Conservation (phyloP, 768 basidiomycete species). For the Pisolithus sp. region DNA sequence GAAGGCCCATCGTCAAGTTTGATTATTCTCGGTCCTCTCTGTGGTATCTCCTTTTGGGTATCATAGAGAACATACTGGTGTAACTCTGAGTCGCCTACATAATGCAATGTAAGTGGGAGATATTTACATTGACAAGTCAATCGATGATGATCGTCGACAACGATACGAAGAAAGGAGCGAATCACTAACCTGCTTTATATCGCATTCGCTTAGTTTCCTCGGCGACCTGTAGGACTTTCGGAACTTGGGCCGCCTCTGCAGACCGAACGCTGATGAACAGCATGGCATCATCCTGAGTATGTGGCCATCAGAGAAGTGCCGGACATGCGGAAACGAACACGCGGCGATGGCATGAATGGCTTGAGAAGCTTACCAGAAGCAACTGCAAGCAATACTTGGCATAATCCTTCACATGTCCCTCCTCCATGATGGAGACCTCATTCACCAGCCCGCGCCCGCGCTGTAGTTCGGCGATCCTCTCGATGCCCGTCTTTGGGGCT, state of each 20-base stretch:
- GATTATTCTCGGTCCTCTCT: conserved; percentile 59
- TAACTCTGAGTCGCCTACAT: conserved; percentile 52
- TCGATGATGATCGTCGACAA: not conserved
- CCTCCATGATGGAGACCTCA: conserved; percentile 63
- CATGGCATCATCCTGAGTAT: conserved; percentile 66
- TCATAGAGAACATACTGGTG: conserved; percentile 78
- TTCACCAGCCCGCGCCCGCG: conserved; percentile 63
- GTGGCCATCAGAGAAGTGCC: too few species aligned
- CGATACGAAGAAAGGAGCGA: not conserved
- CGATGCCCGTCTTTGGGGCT: conserved; percentile 56
- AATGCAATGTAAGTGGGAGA: conserved; percentile 21
- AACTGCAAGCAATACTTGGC: conserved; percentile 59
- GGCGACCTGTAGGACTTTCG: conserved; percentile 75
- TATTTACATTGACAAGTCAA: not conserved
- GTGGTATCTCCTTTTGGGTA: conserved; percentile 28
- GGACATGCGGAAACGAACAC: too few species aligned
- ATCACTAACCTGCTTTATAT: conserved; percentile 58
- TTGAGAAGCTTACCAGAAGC: conserved; percentile 41
- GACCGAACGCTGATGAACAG: conserved; percentile 72
- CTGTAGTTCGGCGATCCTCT: conserved; percentile 69
- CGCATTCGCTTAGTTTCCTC: conserved; percentile 74
- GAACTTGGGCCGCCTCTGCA: conserved; percentile 53
- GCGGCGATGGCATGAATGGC: too few species aligned
- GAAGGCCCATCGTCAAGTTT: conserved; percentile 44
- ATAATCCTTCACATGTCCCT: conserved; percentile 60